Conservation (phyloP, 176 grass and related monocot species). For the Guadua angustifolia region DNA sequence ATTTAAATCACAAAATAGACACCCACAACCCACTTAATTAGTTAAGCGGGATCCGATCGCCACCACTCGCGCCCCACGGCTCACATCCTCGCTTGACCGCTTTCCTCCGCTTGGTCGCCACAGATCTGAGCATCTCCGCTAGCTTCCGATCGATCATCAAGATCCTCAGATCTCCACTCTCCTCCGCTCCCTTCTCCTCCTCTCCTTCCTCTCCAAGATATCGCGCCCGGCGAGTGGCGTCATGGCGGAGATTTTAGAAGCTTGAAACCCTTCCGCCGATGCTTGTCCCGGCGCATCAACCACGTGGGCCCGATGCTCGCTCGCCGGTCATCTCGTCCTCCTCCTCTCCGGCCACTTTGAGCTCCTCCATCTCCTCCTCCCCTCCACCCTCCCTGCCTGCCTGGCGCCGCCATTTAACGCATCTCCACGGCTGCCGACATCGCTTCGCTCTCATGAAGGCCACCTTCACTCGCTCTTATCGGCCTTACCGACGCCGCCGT, state of each 20-base stretch:
- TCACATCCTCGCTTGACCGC: too few species aligned
- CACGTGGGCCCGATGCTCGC: constrained; percentile 76
- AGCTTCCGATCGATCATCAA: too few species aligned
- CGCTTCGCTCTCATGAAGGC: constrained; percentile 48
- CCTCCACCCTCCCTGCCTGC: constrained; percentile 37
- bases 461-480: constrained; percentile 59
- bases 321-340: constrained; percentile 57
- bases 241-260: not conserved
- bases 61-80: too few species aligned
- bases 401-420: not conserved
- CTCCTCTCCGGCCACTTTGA: constrained; percentile 68
- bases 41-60: too few species aligned
- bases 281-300: constrained; percentile 61
- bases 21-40: too few species aligned
- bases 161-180: too few species aligned
- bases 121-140: too few species aligned
- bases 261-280: constrained; percentile 36
- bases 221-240: constrained; percentile 23
- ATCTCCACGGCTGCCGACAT: constrained; percentile 54
- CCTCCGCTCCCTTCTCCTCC: too few species aligned
- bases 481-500: constrained; percentile 66
- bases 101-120: too few species aligned
- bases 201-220: constrained; percentile 8
- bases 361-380: constrained; percentile 60
- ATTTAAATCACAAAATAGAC: too few species aligned